A percentile compares a stretch with the other conserved stretches of the same genome.
These are phyloP conservation scores for Paxillus rubicundulus DNA, from an alignment of 768 basidiomycete species.

Conservation along the genomic window DNA sequence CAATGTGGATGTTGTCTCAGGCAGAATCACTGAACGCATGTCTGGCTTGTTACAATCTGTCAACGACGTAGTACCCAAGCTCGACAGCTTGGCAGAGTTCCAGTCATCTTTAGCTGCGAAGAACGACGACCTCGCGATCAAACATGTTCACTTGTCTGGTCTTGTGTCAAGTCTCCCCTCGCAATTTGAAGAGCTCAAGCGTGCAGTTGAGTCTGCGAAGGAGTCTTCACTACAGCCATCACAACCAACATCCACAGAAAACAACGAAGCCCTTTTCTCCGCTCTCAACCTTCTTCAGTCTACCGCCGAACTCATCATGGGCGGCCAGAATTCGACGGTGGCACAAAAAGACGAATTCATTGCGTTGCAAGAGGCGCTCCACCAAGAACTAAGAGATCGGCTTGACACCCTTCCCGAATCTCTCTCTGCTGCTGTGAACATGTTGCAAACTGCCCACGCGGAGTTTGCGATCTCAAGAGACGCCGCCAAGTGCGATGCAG, in stretches of 20 bases:
- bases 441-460: constrained; percentile 58
- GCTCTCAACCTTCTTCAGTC: constrained; percentile 46
- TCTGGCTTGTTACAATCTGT: constrained; percentile 42
- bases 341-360: constrained; percentile 49
- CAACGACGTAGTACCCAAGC: constrained; percentile 36
- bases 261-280: constrained; percentile 29
- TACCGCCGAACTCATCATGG: constrained; percentile 46
- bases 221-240: constrained; percentile 17
- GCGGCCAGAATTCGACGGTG: constrained; percentile 49
- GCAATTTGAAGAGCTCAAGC: constrained; percentile 44
- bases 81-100: constrained; percentile 41
- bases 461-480: constrained; percentile 61
- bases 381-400: constrained; percentile 52
- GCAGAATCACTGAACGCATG: constrained; percentile 55
- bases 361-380: constrained; percentile 49
- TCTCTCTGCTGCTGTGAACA: constrained; percentile 50
- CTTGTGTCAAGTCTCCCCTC: constrained; percentile 48
- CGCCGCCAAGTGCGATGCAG: constrained; percentile 57
- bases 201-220: constrained; percentile 38
- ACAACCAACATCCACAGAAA: constrained; percentile 13
- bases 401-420: constrained; percentile 58
- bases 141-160: constrained; percentile 40
- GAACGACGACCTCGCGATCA: constrained; percentile 37
- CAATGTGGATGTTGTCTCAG: constrained; percentile 56
- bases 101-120: constrained; percentile 42